phyloP scores from a whole-genome alignment of 257 asterid species.

The Coffea canephora region DNA sequence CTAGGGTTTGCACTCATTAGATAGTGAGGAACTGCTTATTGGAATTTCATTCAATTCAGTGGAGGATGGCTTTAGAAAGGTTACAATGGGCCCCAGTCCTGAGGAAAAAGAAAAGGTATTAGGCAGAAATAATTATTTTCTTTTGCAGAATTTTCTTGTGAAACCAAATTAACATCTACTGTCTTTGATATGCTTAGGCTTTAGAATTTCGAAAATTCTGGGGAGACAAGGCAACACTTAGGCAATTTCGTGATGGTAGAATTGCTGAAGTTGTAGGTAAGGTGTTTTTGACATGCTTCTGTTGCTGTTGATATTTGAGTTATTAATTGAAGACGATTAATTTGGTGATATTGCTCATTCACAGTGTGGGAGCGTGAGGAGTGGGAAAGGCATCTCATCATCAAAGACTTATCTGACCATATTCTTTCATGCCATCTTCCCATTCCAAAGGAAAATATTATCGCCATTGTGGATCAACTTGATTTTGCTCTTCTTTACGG shows the following conservation, averaged over 20 bases:
- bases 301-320: constrained; percentile 18
- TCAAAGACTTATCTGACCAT: constrained; percentile 73
- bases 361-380: constrained; percentile 82
- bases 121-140: constrained; percentile 17
- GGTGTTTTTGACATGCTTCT: constrained; percentile 28
- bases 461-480: constrained; percentile 75
- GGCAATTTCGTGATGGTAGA: constrained; percentile 88
- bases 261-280: constrained; percentile 95
- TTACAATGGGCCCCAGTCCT: constrained; percentile 89
- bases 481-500: constrained; percentile 75
- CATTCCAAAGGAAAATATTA: constrained; percentile 64
- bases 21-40: constrained; percentile 63
- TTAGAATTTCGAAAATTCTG: constrained; percentile 83
- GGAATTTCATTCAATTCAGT: constrained; percentile 63
- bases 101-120: constrained; percentile 88
- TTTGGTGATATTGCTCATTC: constrained; percentile 15
- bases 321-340: not conserved
- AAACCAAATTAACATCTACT: constrained; percentile 13
- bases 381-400: constrained; percentile 83
- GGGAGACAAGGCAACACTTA: constrained; percentile 90
- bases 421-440: constrained; percentile 76
- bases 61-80: constrained; percentile 79
- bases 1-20: constrained; percentile 70
- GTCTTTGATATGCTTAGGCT: constrained; percentile 53
- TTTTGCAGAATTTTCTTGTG: constrained; percentile 9